Evolutionary conservation across 345 rosid species (phyloP).

Genomic region (Geranium brycei): DNA sequence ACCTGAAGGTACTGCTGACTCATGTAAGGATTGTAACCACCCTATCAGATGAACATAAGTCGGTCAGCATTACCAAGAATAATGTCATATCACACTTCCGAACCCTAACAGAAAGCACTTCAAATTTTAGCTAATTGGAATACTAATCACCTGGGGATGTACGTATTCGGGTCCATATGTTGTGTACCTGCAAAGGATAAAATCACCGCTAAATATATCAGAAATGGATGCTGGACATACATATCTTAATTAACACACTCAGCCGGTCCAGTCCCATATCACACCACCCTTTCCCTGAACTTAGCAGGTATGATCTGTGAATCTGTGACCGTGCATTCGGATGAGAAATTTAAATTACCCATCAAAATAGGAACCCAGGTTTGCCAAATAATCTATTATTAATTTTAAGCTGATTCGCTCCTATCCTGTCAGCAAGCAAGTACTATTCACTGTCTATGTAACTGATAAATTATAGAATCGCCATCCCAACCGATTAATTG

Average conservation of each 20-base stretch:
- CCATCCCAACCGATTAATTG: constrained; percentile 1
- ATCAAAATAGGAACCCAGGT: constrained; percentile 1
- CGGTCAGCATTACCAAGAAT: too few species aligned
- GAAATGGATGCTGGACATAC: constrained; percentile 1
- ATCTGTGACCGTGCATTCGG: not conserved
- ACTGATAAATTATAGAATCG: constrained; percentile 2
- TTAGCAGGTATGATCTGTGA: not conserved
- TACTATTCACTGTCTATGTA: not conserved
- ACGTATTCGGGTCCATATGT: constrained; percentile 66
- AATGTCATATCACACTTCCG: not conserved
- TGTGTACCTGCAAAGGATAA: constrained; percentile 45
- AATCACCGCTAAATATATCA: constrained; percentile 3
- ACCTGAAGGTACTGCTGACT: constrained; percentile 53
- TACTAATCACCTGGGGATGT: constrained; percentile 58
- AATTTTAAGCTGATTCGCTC: not conserved
- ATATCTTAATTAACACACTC: not conserved
- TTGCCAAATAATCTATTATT: constrained; percentile 1
- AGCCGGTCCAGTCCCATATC: not conserved
- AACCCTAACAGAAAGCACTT: not conserved
- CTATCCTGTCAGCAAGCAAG: constrained; percentile 5
- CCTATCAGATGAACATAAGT: constrained; percentile 25
- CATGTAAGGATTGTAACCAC: constrained; percentile 50
- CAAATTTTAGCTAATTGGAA: constrained; percentile 1
- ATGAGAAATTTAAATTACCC: not conserved
- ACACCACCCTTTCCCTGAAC: not conserved